Conservation (phyloP, 129 eudicot genomes). For the Arctium lappa region DNA sequence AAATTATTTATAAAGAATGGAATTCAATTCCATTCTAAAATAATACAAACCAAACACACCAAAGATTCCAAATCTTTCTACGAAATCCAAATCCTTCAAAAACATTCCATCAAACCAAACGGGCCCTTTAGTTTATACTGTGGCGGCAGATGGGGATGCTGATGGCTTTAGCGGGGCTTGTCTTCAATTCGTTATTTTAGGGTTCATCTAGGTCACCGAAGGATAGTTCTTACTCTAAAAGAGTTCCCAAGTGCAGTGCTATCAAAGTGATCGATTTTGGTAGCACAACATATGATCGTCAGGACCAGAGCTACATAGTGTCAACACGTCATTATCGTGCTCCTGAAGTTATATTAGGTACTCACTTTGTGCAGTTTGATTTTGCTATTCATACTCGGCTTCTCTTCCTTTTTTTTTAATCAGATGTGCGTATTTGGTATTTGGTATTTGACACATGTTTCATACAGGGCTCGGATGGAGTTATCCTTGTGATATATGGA, state of each 20-base stretch:
- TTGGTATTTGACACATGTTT: neutral
- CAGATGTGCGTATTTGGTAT: neutral
- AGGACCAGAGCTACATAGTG: constrained; percentile 71
- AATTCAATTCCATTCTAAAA: neutral
- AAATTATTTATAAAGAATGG: neutral
- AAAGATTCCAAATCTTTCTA: neutral
- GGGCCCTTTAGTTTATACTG: neutral
- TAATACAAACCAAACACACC: neutral
- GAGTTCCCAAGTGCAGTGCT: constrained; percentile 91
- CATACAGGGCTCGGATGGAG: constrained; percentile 85
- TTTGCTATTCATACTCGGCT: neutral
- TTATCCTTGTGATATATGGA: constrained; percentile 94
- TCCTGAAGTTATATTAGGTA: constrained; percentile 94
- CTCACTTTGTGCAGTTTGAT: neutral
- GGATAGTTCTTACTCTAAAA: constrained; percentile 61
- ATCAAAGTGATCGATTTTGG: constrained; percentile 96
- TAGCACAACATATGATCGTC: constrained; percentile 71
- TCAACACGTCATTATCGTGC: constrained; percentile 96
- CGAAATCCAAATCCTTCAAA: neutral
- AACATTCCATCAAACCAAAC: too few relatives aligned
- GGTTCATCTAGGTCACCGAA: constrained; percentile 66
- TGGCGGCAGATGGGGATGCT: neutral
- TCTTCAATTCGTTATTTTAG: constrained; percentile 25
- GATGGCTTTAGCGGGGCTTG: neutral
- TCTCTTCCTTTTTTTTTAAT: neutral